These are phyloP conservation scores for Scedosporium aurantiacum DNA, from an alignment of 2,329 filamentous ascomycete genomes.

Conservation along the genomic window DNA sequence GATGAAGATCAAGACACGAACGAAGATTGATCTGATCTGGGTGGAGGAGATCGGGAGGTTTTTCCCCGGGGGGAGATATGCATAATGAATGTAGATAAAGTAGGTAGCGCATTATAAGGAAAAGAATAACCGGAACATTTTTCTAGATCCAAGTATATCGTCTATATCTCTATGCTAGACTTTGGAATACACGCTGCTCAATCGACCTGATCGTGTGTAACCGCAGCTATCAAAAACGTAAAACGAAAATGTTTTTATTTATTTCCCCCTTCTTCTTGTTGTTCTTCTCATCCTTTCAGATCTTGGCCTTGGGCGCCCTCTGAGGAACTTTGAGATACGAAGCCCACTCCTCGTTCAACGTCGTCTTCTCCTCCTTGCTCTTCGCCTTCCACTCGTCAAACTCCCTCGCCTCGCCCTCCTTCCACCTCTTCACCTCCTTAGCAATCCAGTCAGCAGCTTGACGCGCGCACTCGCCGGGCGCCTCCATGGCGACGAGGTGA, in stretches of 20 bases:
- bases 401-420: slow-evolving; percentile 36
- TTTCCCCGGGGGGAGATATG: background rate
- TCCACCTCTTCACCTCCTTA: slow-evolving; percentile 46
- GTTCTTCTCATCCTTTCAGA: background rate
- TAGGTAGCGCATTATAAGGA: background rate
- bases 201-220: too few species aligned
- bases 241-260: too few species aligned
- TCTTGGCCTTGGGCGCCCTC: slow-evolving; percentile 4
- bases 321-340: background rate
- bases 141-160: background rate
- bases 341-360: slow-evolving; percentile 25
- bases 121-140: background rate
- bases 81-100: background rate
- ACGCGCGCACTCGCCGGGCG: slow-evolving; percentile 54
- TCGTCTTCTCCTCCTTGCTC: slow-evolving; percentile 41
- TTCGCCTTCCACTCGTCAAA: slow-evolving; percentile 46
- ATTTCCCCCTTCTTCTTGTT: too few species aligned
- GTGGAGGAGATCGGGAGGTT: background rate
- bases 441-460: slow-evolving; percentile 45
- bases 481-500: slow-evolving; percentile 79
- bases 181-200: background rate
- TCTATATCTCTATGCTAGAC: background rate
- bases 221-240: too few species aligned
- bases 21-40: background rate
- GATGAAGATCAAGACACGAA: slow-evolving; percentile 17